A percentile compares a stretch with the other conserved stretches of the same genome.
Evolutionary conservation across 2,329 filamentous ascomycete species (phyloP).

Genomic region (Aspergillus quadrilineatus): DNA sequence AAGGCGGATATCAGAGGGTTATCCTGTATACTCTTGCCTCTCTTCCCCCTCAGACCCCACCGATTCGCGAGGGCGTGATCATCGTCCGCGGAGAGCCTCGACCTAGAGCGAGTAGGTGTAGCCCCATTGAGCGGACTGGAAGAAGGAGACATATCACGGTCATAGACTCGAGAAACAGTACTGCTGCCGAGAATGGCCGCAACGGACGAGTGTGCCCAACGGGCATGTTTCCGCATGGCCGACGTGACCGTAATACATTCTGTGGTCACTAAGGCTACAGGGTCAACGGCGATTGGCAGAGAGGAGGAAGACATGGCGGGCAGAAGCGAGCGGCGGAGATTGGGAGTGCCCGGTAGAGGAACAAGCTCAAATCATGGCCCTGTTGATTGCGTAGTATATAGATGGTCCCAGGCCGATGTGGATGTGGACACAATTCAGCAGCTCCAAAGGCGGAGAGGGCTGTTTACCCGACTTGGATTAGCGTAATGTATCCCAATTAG

Average conservation of each 20-base stretch:
- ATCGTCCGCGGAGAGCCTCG: conserved; percentile 34
- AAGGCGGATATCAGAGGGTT: conserved; percentile 96
- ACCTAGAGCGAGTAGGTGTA: conserved; percentile 22
- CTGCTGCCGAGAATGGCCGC: conserved; percentile 87
- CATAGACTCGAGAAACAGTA: conserved; percentile 47
- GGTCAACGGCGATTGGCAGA: conserved; percentile 80
- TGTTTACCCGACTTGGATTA: conserved; percentile 17
- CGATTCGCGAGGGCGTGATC: conserved; percentile 65
- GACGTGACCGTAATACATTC: conserved; percentile 99
- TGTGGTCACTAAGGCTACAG: conserved; percentile 89
- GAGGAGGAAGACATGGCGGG: conserved; percentile 34
- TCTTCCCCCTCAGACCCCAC: conserved; percentile 93
- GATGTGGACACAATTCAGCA: conserved; percentile 14
- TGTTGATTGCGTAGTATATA: conserved; percentile 10
- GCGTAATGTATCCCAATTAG: neutral
- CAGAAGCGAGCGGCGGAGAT: conserved; percentile 18
- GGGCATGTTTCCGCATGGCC: conserved; percentile 94
- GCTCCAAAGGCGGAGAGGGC: conserved; percentile 16
- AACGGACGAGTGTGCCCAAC: conserved; percentile 93
- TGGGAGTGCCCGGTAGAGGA: conserved; percentile 15
- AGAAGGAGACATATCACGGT: conserved; percentile 43
- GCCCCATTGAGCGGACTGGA: conserved; percentile 32
- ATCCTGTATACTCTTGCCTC: conserved; percentile 95
- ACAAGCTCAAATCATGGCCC: conserved; percentile 23
- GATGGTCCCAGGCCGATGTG: neutral